These are phyloP conservation scores for Microcyclosporella mali DNA, from an alignment of 2,329 filamentous ascomycete species.

Conservation along the genomic window DNA sequence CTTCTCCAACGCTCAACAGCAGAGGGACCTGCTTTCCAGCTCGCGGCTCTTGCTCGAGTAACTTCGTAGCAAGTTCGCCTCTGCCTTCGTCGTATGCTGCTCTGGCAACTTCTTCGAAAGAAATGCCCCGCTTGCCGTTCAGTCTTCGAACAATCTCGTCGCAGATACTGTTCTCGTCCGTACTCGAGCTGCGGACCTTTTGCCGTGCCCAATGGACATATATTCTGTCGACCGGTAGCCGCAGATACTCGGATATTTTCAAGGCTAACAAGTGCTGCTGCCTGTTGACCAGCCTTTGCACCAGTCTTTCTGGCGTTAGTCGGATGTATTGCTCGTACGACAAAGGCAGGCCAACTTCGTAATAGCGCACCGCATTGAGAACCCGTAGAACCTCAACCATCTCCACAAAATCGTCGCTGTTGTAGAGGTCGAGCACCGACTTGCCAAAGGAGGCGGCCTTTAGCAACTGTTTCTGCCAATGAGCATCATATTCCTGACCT, in stretches of 20 bases:
- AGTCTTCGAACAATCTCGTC: slow-evolving; percentile 79
- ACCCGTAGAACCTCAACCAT: slow-evolving; percentile 94
- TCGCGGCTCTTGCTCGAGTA: slow-evolving; percentile 88
- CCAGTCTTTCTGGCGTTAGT: slow-evolving; percentile 81
- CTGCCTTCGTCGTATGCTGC: slow-evolving; percentile 93
- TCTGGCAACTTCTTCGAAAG: slow-evolving; percentile 87
- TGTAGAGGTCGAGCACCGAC: slow-evolving; percentile 93
- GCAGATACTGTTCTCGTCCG: slow-evolving; percentile 84
- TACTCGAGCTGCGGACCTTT: slow-evolving; percentile 78
- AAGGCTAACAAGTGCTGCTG: slow-evolving; percentile 88
- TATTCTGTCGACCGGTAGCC: slow-evolving; percentile 78
- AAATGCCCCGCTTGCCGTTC: slow-evolving; percentile 82
- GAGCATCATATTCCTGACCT: slow-evolving; percentile 79
- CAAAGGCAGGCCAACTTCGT: slow-evolving; percentile 80
- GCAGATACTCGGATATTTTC: slow-evolving; percentile 79
- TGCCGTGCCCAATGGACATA: slow-evolving; percentile 96
- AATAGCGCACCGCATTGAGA: slow-evolving; percentile 85
- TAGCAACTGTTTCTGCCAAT: slow-evolving; percentile 94
- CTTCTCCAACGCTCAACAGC: slow-evolving; percentile 89
- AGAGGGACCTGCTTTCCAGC: slow-evolving; percentile 95
- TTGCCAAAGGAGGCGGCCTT: slow-evolving; percentile 97
- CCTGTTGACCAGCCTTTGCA: slow-evolving; percentile 77
- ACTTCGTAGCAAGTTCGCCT: slow-evolving; percentile 76
- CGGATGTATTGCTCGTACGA: slow-evolving; percentile 93
- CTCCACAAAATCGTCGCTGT: slow-evolving; percentile 96